Base-by-base conservation (phyloP, 2,329 filamentous ascomycete species). In the Colletotrichum paranaense region DNA sequence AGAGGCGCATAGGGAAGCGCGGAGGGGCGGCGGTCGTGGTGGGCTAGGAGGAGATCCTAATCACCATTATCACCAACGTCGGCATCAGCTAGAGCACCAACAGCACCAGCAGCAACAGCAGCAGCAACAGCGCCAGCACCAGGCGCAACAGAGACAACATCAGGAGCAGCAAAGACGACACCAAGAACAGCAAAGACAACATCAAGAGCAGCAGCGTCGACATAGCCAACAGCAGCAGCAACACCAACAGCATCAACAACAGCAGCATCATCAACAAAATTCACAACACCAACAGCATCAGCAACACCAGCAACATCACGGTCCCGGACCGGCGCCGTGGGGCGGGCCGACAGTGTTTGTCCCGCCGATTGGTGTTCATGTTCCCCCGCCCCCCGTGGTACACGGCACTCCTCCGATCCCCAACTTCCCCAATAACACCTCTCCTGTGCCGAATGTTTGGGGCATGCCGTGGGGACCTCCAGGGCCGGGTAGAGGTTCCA, bases 1-100 rank as follows among this genome's bases (percentile, higher is more conserved):
- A 14, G 78, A 80, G 65, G 75, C 77, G 26, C 79, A 72, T 52
- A 78, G 77, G n/a, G 82, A 84, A 7, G 73, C 16, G 62, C 59
- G 59, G 9, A 26, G 52, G 12, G 55, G 58, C 46, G 52, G 67
- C 59, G 11, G 67, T 53, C n/a, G 55, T 16, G 28, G 58, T 22
- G 49, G 30, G 12, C n/a, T 22, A 12, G 56, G 35, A n/a, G 63
- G 22, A 35, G 19, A 22, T 35, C 70, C 59, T 22, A 58, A 69
- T 32, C 65, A 52, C 24, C 62, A 49, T 16, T 57, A 53, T 32
- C 71, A n/a, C 8, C 42, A 49, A 49, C 73, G 68, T 16, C 62
- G 60, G 11, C 42, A 49, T n/a, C 42, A 49, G 16, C 42, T n/a
- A n/a, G 19, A 49, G 19, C 42, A 49, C 19, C 42, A 11, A n/a